A percentile compares a stretch with the other conserved stretches of the same genome.
phyloP scores from a whole-genome alignment of 306 rosid genomes.

The Clitoria ternatea region DNA sequence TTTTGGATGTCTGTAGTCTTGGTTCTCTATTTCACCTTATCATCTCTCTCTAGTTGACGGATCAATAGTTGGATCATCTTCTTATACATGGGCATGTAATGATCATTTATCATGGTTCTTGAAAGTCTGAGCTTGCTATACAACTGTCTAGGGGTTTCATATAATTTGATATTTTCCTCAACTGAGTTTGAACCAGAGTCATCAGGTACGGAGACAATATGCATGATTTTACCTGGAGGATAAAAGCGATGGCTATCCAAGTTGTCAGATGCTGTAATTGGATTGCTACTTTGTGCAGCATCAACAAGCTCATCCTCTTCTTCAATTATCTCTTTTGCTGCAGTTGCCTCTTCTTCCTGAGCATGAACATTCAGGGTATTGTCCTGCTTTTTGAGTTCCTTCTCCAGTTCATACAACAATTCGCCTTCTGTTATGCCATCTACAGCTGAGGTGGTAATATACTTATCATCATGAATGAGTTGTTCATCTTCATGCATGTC shows the following conservation, averaged over 20 bases:
- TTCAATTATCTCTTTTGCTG: slow-evolving; percentile 50
- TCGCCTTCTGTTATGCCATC: slow-evolving; percentile 68
- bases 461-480: slow-evolving; percentile 30
- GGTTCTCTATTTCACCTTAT: background rate
- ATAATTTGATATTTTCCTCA: slow-evolving; percentile 49
- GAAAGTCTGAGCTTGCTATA: slow-evolving; percentile 88
- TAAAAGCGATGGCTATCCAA: slow-evolving; percentile 56
- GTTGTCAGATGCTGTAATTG: slow-evolving; percentile 31
- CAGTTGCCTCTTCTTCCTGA: slow-evolving; percentile 51
- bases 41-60: slow-evolving; percentile 54
- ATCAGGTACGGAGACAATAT: slow-evolving; percentile 46
- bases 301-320: slow-evolving; percentile 61
- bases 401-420: slow-evolving; percentile 68
- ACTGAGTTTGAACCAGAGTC: slow-evolving; percentile 33
- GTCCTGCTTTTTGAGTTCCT: slow-evolving; percentile 49
- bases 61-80: slow-evolving; percentile 84
- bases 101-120: slow-evolving; percentile 86
- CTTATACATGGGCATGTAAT: slow-evolving; percentile 95
- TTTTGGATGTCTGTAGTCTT: background rate
- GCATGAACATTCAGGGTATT: slow-evolving; percentile 20
- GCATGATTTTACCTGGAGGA: slow-evolving; percentile 81
- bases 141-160: slow-evolving; percentile 65
- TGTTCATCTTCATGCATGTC: slow-evolving; percentile 53
- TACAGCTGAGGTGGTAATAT: slow-evolving; percentile 26
- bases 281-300: slow-evolving; percentile 47